phyloP scores from a whole-genome alignment of 257 asterid species.

The Salvia miltiorrhiza region DNA sequence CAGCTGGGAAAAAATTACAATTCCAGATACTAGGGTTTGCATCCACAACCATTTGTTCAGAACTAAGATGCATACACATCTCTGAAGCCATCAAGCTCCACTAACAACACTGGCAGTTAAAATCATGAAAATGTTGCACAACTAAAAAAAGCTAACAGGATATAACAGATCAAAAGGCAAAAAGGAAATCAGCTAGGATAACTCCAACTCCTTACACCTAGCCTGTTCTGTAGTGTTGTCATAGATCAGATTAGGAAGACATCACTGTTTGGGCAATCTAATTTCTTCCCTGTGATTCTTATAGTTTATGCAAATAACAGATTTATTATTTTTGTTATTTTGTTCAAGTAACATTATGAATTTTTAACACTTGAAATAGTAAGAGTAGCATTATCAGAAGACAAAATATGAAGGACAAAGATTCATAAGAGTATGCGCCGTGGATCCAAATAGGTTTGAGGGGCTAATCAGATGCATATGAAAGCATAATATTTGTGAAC shows the following conservation, averaged over 20 bases:
- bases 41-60: neutral
- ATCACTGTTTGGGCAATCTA: neutral
- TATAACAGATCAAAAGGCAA: neutral
- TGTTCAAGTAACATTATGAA: neutral
- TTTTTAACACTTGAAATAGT: neutral
- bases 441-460: neutral
- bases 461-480: neutral
- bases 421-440: neutral
- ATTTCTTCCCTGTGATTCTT: neutral
- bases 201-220: neutral
- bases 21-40: neutral
- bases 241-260: neutral
- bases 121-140: neutral
- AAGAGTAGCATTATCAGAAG: neutral
- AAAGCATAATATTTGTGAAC: constrained; percentile 11
- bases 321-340: neutral
- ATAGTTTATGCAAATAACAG: neutral
- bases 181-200: neutral
- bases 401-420: neutral
- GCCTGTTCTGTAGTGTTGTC: neutral
- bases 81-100: neutral
- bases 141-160: neutral
- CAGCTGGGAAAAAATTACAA: neutral
- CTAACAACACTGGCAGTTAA: neutral
- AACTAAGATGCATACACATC: neutral